A percentile compares a stretch with the other conserved stretches of the same genome.
These are phyloP conservation scores for Beverwykella pulmonaria DNA, from an alignment of 495 filamentous ascomycete species.

Conservation along the genomic window DNA sequence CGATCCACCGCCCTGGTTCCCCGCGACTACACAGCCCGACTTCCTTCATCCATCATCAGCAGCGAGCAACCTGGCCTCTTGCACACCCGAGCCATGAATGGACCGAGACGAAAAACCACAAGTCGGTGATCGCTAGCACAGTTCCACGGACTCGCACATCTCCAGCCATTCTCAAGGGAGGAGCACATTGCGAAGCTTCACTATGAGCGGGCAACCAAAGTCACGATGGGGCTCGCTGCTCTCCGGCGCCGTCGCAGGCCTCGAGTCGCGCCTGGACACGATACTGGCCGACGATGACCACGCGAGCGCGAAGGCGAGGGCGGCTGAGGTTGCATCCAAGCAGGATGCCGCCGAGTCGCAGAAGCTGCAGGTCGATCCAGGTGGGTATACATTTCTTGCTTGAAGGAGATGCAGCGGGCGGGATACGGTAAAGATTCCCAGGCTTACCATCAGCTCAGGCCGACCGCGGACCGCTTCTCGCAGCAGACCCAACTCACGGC, in stretches of 20 bases:
- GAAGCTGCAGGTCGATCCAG: conserved; percentile 35
- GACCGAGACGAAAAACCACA: conserved; percentile 23
- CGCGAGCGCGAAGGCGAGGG: conserved; percentile 43
- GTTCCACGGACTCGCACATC: background rate
- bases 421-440: background rate
- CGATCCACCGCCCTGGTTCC: background rate
- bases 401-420: background rate
- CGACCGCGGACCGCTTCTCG: conserved; percentile 45
- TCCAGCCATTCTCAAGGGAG: background rate
- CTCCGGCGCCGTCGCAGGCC: conserved; percentile 86
- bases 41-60: conserved; percentile 10
- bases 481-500: conserved; percentile 66
- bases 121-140: conserved; percentile 26
- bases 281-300: conserved; percentile 80
- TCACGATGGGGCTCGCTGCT: conserved; percentile 83
- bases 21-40: conserved; percentile 3
- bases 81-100: conserved; percentile 28
- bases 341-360: conserved; percentile 35
- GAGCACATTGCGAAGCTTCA: background rate
- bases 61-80: conserved; percentile 27
- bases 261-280: conserved; percentile 89
- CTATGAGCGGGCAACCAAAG: conserved; percentile 38
- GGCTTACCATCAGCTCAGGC: conserved; percentile 13
- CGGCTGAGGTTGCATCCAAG: conserved; percentile 33
- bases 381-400: conserved; percentile 10